Evolutionary conservation across 345 rosid species (phyloP), one percentile per base, ranked within the genome.

Genomic region (Cardamine chenopodiifolia): DNA sequence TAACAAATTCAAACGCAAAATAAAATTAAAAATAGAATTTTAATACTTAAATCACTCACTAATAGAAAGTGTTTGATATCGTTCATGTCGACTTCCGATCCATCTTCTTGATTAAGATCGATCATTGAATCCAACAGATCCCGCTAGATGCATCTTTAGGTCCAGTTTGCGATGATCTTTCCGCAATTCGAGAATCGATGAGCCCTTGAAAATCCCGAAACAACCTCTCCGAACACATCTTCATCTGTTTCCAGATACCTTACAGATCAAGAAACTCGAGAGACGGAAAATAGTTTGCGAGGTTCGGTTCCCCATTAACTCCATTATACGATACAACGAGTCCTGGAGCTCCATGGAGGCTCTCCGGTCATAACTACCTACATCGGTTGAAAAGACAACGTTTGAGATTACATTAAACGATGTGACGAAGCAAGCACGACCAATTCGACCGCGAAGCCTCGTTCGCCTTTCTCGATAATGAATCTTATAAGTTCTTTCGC

Each of bases 221-320:
- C 31, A 80, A 5, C 31, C 66, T 82, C 19, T 53, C 58, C 18
- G 56, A 52, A 73, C 49, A 64, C 18, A 17, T 3, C 10, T 53
- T 31, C 53, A 59, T 80, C 6, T 78, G 58, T 17, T 75, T 65
- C 65, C 49, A 60, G 26, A 73, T 67, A n/a, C 84, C 82, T 69
- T 84, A 85, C 4, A 78, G 78, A 17, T 87, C 91, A 65, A 84
- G 26, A 68, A 18, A 57, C 50, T 78, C 65, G 0, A 88, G 77
- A 17, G 74, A 2, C 1, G 86, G 89, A 50, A 84, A 85, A 66
- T 66, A 87, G 67, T 84, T 87, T 0, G 81, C 78, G 29, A 84
- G 8, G 59, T 85, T 87, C 3, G 83, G 78, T 80, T 73, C 81
- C 85, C 89, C 12, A 66, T 80, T 49, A 68, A 77, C 10, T 57